phyloP scores from a whole-genome alignment of 257 asterid species.

The Scutellaria galericulata region DNA sequence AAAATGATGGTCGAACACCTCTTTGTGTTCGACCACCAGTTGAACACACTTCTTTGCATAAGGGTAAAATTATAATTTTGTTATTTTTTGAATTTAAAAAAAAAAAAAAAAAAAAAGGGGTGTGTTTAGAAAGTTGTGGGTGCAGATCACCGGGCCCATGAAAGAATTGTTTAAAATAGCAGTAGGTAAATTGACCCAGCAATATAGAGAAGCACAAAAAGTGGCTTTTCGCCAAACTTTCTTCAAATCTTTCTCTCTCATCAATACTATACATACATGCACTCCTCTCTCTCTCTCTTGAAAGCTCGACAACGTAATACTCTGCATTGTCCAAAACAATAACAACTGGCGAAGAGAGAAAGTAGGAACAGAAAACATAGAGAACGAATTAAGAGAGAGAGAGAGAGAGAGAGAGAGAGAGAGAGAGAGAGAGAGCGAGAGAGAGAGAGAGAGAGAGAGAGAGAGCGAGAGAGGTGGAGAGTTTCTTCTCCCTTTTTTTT shows the following conservation, averaged over 20 bases:
- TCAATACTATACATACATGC: background rate
- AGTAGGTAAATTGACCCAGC: no score
- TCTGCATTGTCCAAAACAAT: background rate
- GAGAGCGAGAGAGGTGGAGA: background rate
- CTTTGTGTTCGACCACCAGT: no score
- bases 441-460: background rate
- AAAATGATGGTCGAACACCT: no score
- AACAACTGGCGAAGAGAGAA: slow-evolving; percentile 30
- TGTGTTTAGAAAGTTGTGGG: no score
- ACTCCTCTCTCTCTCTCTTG: slow-evolving; percentile 14
- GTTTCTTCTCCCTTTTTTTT: background rate
- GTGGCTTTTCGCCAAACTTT: background rate
- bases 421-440: background rate
- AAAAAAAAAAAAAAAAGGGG: no score
- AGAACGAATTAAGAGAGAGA: background rate
- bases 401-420: background rate
- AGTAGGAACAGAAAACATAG: slow-evolving; percentile 24
- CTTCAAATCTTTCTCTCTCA: background rate
- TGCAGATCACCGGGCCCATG: no score
- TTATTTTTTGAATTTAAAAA: no score
- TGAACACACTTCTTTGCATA: no score
- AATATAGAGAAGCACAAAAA: no score
- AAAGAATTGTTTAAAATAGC: no score
- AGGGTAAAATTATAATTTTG: no score
- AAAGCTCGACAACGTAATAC: background rate